Conservation (phyloP, 805 yeast genomes). For the Dipodascopsis uninucleata region DNA sequence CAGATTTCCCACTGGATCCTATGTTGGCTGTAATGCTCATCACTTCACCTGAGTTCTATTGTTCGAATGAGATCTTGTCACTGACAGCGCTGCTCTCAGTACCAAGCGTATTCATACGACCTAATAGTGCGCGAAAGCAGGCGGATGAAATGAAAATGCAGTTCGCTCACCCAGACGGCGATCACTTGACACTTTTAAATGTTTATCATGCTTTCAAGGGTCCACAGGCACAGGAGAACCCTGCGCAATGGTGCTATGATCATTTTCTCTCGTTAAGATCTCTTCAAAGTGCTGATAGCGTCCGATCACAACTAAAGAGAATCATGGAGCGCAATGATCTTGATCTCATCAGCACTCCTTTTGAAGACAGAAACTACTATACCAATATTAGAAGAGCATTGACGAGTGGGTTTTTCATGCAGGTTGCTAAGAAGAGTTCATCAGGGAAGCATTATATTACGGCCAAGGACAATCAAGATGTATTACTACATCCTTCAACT, state of each 20-base stretch:
- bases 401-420: conserved; percentile 95
- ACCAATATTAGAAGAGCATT: conserved; percentile 81
- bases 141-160: conserved; percentile 87
- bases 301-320: conserved; percentile 75
- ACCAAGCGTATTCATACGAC: conserved; percentile 92
- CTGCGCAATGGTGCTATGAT: conserved; percentile 83
- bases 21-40: conserved; percentile 90
- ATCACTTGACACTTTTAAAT: conserved; percentile 84
- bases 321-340: conserved; percentile 79
- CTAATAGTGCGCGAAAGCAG: conserved; percentile 76
- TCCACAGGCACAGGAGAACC: conserved; percentile 61
- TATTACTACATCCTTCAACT: conserved; percentile 87
- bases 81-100: conserved; percentile 88
- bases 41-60: conserved; percentile 76
- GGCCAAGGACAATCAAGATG: conserved; percentile 94
- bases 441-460: conserved; percentile 76
- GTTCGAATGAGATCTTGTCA: conserved; percentile 84
- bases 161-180: conserved; percentile 93
- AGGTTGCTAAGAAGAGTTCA: conserved; percentile 76
- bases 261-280: conserved; percentile 83
- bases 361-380: conserved; percentile 61
- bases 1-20: conserved; percentile 93
- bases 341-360: conserved; percentile 65
- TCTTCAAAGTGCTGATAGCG: conserved; percentile 78
- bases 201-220: conserved; percentile 80